Evolutionary conservation across 2,329 filamentous ascomycete species (phyloP).

Genomic region (Colletotrichum agaves): DNA sequence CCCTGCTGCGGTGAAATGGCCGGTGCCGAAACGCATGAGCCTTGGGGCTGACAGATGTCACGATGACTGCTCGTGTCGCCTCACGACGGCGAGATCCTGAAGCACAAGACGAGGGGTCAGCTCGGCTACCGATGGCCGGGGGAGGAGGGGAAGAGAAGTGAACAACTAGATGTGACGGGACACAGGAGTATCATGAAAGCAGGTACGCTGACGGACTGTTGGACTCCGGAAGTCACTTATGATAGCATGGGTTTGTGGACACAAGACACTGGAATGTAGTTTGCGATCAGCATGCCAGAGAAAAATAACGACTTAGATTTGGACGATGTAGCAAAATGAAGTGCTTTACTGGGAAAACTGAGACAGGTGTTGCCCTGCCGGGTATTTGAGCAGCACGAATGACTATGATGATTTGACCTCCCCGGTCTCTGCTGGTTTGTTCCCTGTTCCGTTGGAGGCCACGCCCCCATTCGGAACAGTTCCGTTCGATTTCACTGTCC

Average conservation of each 20-base stretch:
- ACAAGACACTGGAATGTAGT: background rate
- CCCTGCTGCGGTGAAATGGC: background rate
- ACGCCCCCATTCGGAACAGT: background rate
- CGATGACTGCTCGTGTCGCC: background rate
- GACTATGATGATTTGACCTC: constrained; percentile 27
- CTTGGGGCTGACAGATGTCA: background rate
- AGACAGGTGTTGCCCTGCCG: constrained; percentile 35
- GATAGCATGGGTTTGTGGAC: background rate
- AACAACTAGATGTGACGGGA: background rate
- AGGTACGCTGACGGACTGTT: background rate
- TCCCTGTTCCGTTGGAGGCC: background rate
- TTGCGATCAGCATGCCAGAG: background rate
- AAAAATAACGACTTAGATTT: background rate
- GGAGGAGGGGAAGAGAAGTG: too few relatives aligned
- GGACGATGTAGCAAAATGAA: constrained; percentile 28
- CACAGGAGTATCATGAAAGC: background rate
- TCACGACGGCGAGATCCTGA: background rate
- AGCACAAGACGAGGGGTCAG: background rate
- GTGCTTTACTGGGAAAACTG: constrained; percentile 21
- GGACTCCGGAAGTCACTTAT: background rate
- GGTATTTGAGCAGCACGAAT: constrained; percentile 34
- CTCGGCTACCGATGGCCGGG: background rate
- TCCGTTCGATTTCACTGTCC: background rate
- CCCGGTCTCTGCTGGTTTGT: constrained; percentile 17
- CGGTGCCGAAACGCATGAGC: background rate